Percentiles rank a stretch among this genome's conserved stretches.
Conservation (phyloP, 2,329 filamentous ascomycete genomes). For the Penicillium sp. region DNA sequence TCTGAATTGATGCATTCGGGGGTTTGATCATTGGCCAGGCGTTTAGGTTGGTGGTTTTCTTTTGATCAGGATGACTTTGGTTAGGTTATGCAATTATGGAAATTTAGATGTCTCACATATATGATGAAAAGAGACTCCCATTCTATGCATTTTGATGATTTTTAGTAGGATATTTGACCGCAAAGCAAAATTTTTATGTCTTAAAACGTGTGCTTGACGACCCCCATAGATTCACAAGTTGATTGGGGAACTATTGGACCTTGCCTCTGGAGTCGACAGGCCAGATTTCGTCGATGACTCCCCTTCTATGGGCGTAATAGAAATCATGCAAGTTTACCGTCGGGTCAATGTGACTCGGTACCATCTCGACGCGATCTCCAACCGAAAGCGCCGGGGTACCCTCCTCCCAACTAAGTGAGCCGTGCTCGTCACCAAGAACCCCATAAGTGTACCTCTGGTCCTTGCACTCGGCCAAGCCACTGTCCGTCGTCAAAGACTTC, state of each 20-base stretch:
- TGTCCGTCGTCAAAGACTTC: slow-evolving; percentile 54
- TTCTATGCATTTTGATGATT: not conserved
- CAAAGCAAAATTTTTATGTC: not conserved
- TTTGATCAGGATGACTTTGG: not conserved
- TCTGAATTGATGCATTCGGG: not conserved
- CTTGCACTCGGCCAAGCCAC: slow-evolving; percentile 51
- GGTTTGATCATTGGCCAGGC: not conserved
- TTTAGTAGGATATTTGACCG: too few species aligned
- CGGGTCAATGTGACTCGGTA: slow-evolving; percentile 56
- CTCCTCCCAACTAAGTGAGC: slow-evolving; percentile 48
- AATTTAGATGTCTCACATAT: too few species aligned
- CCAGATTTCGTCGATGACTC: slow-evolving; percentile 54
- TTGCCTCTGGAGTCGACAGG: slow-evolving; percentile 51
- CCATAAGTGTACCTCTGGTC: slow-evolving; percentile 45
- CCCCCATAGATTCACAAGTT: not conserved
- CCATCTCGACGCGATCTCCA: slow-evolving; percentile 52
- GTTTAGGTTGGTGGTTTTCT: not conserved
- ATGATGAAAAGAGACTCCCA: not conserved
- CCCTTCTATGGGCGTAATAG: slow-evolving; percentile 51
- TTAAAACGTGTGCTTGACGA: not conserved
- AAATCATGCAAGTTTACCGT: slow-evolving; percentile 54
- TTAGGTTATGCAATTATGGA: not conserved
- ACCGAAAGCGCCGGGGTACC: slow-evolving; percentile 39
- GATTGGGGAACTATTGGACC: slow-evolving; percentile 44
- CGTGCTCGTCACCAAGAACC: slow-evolving; percentile 52